A percentile compares a stretch with the other conserved stretches of the same genome.
Evolutionary conservation across 2,329 filamentous ascomycete genomes (phyloP).

Genomic region (Aspergillus vadensis): DNA sequence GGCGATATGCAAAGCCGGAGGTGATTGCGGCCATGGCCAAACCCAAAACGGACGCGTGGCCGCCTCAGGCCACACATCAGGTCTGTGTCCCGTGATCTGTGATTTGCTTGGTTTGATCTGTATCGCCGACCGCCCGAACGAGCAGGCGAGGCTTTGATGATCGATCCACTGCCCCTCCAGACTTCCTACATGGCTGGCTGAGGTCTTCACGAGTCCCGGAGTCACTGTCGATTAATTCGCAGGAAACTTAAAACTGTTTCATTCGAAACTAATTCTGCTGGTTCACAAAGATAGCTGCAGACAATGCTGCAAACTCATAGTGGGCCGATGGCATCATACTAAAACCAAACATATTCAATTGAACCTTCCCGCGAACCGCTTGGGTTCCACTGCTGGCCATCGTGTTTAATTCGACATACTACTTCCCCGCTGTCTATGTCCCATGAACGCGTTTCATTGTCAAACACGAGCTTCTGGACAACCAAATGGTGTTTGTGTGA

Average conservation of each 20-base stretch:
- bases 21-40: not conserved
- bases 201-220: not conserved
- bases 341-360: constrained; percentile 8
- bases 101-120: constrained; percentile 14
- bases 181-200: not conserved
- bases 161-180: constrained; percentile 10
- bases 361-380: not conserved
- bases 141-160: constrained; percentile 7
- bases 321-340: constrained; percentile 10
- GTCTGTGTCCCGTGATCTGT: constrained; percentile 14
- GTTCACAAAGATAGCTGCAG: not conserved
- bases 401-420: not conserved
- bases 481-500: not conserved
- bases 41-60: not conserved
- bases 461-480: not conserved
- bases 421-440: not conserved
- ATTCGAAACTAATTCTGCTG: not conserved
- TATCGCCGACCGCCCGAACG: constrained; percentile 15
- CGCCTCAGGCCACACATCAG: constrained; percentile 16
- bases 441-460: not conserved
- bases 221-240: not conserved
- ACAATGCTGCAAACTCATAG: not conserved
- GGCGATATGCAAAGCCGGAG: constrained; percentile 3
- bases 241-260: not conserved
- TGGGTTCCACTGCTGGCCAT: constrained; percentile 4